Percentiles rank a stretch among this genome's conserved stretches.
Evolutionary conservation across 164 flowering plant genomes (phyloP).

Genomic region (Piper betle): DNA sequence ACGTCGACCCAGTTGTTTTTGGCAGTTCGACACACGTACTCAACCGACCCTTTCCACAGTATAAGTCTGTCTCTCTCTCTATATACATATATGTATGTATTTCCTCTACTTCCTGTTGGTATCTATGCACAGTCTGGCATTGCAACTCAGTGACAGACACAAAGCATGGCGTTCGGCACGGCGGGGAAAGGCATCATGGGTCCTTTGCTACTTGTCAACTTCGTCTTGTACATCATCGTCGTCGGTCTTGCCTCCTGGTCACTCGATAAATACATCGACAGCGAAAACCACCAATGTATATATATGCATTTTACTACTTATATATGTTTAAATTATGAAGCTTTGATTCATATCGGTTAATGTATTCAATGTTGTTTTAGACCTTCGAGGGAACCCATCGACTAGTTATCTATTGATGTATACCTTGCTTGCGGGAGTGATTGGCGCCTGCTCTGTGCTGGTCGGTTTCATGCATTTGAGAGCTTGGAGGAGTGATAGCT

Average conservation of each 20-base stretch:
- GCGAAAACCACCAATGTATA: constrained; percentile 44
- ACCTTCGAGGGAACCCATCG: constrained; percentile 46
- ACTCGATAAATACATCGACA: constrained; percentile 44
- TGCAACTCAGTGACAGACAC: not conserved
- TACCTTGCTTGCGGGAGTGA: constrained; percentile 30
- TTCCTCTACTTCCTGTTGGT: not conserved
- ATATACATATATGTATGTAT: too few species aligned
- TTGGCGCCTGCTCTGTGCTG: constrained; percentile 27
- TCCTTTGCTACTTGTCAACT: constrained; percentile 28
- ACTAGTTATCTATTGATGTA: constrained; percentile 32
- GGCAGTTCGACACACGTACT: too few species aligned
- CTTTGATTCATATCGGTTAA: not conserved
- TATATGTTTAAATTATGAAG: not conserved
- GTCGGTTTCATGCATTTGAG: constrained; percentile 30
- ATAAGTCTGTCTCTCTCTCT: not conserved
- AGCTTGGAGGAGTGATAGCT: constrained; percentile 28
- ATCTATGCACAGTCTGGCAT: not conserved
- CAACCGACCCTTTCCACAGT: too few species aligned
- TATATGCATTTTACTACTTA: not conserved
- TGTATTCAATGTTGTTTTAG: constrained; percentile 13
- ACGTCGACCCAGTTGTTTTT: not conserved
- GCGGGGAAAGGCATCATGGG: constrained; percentile 25
- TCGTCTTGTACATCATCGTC: constrained; percentile 26
- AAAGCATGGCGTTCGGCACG: constrained; percentile 16
- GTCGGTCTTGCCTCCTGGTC: constrained; percentile 52